Evolutionary conservation across 2,329 filamentous ascomycete genomes (phyloP), one percentile per base, ranked within the genome.

Genomic region (Leptographium galeiforme): DNA sequence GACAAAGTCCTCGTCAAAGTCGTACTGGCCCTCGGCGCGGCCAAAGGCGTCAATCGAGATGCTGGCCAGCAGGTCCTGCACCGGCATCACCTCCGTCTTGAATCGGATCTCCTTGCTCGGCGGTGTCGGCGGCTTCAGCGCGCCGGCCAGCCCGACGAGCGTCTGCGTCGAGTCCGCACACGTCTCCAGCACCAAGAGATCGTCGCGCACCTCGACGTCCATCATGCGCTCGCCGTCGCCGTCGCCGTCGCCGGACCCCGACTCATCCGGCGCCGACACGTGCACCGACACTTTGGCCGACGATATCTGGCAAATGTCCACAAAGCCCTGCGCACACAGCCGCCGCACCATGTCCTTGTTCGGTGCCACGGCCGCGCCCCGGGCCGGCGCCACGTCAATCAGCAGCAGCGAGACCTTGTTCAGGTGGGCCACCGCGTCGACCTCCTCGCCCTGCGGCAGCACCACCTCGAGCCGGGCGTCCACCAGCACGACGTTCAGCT

Each of bases 151-250:
- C 2, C 79, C 76, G 51, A 95, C 84, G 14, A 98, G 75, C 0
- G 93, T 98, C 65, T 96, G 89, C 0, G 89, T 97, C 2, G 93
- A 98, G 67, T 98, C 93, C 34, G 93, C 93, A 62, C 94, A 98
- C 1, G 90, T 94, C 67, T 98, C 93, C 8, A 98, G 71, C 38
- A 98, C 84, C 52, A 98, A 74, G 1, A 98, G 75, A 58, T 95
- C 85, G 62, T 95, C 90, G 56, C 81, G 81, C 48, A 97, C 71
- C 58, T 95, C 87, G 1, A 96, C 75, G 59, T 93, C 84, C 14
- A 96, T 68, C 43, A 81, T 78, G 58, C 83, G 85, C 34, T 81
- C 75, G 0, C 75, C 78, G 39, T 82, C 76, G 4, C 75, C 78
- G 39, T 82, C 76, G 4, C 19, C 45, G 14, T 4, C 51, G 25